Evolutionary conservation across 2,329 filamentous ascomycete species (phyloP), one percentile per base, ranked within the genome.

Genomic region (Harringtonia lauricola): DNA sequence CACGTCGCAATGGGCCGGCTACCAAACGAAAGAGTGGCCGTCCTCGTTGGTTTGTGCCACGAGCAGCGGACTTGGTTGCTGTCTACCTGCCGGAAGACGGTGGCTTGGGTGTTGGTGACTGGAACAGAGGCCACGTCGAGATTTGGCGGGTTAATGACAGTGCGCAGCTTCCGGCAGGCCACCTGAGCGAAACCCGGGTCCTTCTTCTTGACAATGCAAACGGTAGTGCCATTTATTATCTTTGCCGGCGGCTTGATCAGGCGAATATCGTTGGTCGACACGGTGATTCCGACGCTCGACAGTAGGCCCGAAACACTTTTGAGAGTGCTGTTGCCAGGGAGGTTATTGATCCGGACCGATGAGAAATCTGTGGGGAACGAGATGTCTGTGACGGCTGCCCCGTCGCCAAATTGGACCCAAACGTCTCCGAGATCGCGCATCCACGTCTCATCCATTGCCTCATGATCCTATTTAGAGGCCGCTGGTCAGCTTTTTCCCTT

Each of bases 301-400:
- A 65, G 46, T 0, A 61, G 18, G 0, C 19, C 28, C 2, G 28
- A 30, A 2, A 64, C 53, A 2, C 47, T 51, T 1, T 28, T 36
- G 1, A 39, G 41, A 0, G 54, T 51, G 36, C 46, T 56, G 3
- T 39, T 35, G 2, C 1, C 24, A 0, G 59, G 59, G 1, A 65
- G 54, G 8, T 51, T 48, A 19, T 42, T 52, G 36, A 66, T 54
- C 5, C 55, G 59, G 34, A 63, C 51, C 1, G 59, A 55, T 1
- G 63, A 64, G 42, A 59, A 62, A 47, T 66, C 64, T 1, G 60
- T 58, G 3, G 54, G 49, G 6, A 64, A 49, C 3, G 52, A 52
- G 3, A 62, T 44, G n/a, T 55, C 57, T 0, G 45, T 28, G 6
- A 63, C 45, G 0, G 42, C 41, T 2, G 57, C 59, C 5, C 64